Base-by-base conservation (phyloP, 495 filamentous ascomycete species). In the Aspergillus egyptiacus region DNA sequence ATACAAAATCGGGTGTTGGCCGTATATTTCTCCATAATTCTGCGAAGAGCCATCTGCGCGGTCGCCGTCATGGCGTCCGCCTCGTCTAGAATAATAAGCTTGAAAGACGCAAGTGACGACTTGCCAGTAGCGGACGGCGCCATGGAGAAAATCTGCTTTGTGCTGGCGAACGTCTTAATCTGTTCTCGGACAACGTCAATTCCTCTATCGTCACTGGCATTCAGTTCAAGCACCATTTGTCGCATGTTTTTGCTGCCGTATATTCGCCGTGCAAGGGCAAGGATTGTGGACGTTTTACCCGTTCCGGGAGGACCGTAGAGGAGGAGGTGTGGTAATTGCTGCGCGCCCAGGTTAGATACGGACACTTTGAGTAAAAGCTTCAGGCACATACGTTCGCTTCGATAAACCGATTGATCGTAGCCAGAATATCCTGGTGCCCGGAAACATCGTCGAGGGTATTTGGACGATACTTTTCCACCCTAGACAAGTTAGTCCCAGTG, bases 21-120 rank as follows among this genome's bases (percentile, higher is more conserved):
- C 0, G 93, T 99, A 69, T 97, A 99, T 66, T 94, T 93, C 62
- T 99, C 93, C 94, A 99, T 99, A 48, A 99, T 99, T 34, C 93
- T 72, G 53, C 93, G 82, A 22, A 99, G 76, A 0, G 93, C 93
- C 90, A 97, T 99, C 62, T 99, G 93, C 13, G 93, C 93, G 0
- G 90, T 88, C 17, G 86, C 79, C 5, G 93, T 99, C 93, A 99
- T 97, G 14, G 94, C 93, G 63, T 99, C 93, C 24, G 93, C 93
- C 68, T 99, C 93, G 69, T 99, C 93, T 18, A 99, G 78, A 45
- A 99, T 88, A 63, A 97, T 96, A 57, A 99, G 81, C 68, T 99
- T 99, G 73, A 84, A 99, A 5, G 75, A 74, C 0, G 82, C 87
- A 17, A 95, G 73, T 5, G 72, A 66, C n/a, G 67, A 64, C 5